These are phyloP conservation scores for Lasiodiplodia hormozganensis DNA, from an alignment of 2,329 filamentous ascomycete species.

Conservation along the genomic window DNA sequence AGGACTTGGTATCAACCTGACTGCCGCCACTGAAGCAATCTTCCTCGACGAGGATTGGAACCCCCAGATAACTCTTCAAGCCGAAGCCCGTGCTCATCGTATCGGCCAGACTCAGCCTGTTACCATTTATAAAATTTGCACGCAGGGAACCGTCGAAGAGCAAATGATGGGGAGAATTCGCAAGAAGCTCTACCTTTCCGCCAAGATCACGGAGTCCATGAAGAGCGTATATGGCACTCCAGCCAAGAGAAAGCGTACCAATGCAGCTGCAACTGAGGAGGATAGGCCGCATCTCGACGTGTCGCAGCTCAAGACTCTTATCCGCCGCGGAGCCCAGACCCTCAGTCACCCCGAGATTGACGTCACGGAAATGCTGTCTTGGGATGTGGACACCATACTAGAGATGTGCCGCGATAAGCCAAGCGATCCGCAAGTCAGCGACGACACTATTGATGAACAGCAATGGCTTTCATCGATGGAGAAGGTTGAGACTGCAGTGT, in stretches of 20 bases:
- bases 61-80: slow-evolving; percentile 61
- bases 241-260: slow-evolving; percentile 38
- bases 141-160: slow-evolving; percentile 64
- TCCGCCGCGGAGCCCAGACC: slow-evolving; percentile 62
- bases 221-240: slow-evolving; percentile 55
- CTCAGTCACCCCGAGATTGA: slow-evolving; percentile 61
- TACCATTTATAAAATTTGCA: slow-evolving; percentile 63
- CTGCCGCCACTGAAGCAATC: slow-evolving; percentile 61
- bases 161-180: slow-evolving; percentile 65
- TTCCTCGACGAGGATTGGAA: slow-evolving; percentile 66
- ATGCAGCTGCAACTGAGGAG: slow-evolving; percentile 44
- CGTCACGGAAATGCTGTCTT: slow-evolving; percentile 63
- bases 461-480: slow-evolving; percentile 65
- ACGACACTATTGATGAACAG: slow-evolving; percentile 55
- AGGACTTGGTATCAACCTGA: slow-evolving; percentile 63
- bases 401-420: slow-evolving; percentile 62
- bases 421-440: slow-evolving; percentile 47
- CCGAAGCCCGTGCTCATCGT: slow-evolving; percentile 61
- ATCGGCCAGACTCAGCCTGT: slow-evolving; percentile 63
- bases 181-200: slow-evolving; percentile 68
- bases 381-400: slow-evolving; percentile 62
- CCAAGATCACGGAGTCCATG: slow-evolving; percentile 67
- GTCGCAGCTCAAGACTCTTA: slow-evolving; percentile 60
- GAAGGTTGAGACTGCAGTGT: slow-evolving; percentile 63
- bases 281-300: slow-evolving; percentile 61